phyloP scores from a whole-genome alignment of 2,329 filamentous ascomycete species.

The Colletotrichum truncatum region DNA sequence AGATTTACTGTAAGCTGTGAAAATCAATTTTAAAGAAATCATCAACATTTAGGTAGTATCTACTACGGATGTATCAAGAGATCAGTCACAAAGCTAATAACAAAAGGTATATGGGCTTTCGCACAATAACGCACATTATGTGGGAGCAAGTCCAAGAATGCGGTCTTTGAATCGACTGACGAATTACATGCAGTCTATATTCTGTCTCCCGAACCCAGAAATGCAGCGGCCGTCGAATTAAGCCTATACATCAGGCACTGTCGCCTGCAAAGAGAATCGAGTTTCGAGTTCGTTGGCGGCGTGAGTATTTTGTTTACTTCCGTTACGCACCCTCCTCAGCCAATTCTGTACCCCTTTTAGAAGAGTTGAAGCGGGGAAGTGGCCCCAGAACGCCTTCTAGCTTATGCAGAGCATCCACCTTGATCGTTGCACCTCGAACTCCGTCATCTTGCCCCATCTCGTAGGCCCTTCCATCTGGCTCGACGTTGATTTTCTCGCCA shows the following conservation, averaged over 20 bases:
- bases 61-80: no score
- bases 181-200: slow-evolving; percentile 30
- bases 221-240: slow-evolving; percentile 26
- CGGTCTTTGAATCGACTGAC: slow-evolving; percentile 11
- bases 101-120: background rate
- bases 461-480: background rate
- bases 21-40: no score
- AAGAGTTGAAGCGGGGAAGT: slow-evolving; percentile 7
- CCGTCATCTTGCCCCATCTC: background rate
- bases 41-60: no score
- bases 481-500: background rate
- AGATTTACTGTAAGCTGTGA: no score
- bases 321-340: slow-evolving; percentile 22
- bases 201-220: slow-evolving; percentile 19
- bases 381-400: slow-evolving; percentile 29
- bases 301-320: slow-evolving; percentile 23
- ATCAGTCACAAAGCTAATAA: background rate
- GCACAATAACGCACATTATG: background rate
- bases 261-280: slow-evolving; percentile 20
- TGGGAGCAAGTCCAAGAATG: background rate
- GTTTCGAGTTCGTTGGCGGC: slow-evolving; percentile 13
- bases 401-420: slow-evolving; percentile 27
- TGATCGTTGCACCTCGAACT: slow-evolving; percentile 3
- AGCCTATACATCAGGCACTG: slow-evolving; percentile 19
- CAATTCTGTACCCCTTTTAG: slow-evolving; percentile 11